phyloP scores from a whole-genome alignment of 1,284 basidiomycete species.

The Tilletia indica region DNA sequence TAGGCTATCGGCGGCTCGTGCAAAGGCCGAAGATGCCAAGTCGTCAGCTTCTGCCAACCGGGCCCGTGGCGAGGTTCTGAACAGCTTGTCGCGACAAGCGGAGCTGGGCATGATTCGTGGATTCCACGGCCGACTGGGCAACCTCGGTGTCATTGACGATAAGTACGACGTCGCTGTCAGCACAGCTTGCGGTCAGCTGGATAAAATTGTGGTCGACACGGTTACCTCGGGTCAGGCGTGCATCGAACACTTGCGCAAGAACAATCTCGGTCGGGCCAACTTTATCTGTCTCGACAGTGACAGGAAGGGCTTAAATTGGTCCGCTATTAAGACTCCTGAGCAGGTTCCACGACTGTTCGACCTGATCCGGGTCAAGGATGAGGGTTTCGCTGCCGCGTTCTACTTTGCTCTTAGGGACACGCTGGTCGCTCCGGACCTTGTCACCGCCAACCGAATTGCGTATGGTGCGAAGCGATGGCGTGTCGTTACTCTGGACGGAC shows the following conservation, averaged over 20 bases:
- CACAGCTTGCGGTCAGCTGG: slow-evolving; percentile 79
- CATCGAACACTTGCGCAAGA: no score
- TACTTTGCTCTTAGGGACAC: slow-evolving; percentile 83
- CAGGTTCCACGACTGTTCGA: slow-evolving; percentile 89
- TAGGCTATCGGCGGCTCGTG: slow-evolving; percentile 67
- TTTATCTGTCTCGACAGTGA: slow-evolving; percentile 91
- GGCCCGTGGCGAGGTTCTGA: slow-evolving; percentile 81
- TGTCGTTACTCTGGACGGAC: slow-evolving; percentile 89
- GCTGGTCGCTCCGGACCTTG: slow-evolving; percentile 83
- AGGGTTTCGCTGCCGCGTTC: slow-evolving; percentile 80
- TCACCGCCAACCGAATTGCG: slow-evolving; percentile 91
- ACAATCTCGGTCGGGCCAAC: no score
- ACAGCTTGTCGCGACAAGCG: slow-evolving; percentile 64
- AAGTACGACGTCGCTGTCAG: slow-evolving; percentile 95
- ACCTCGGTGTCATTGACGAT: slow-evolving; percentile 88
- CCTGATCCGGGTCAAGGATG: slow-evolving; percentile 84
- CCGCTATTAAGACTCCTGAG: slow-evolving; percentile 70
- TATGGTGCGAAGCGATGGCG: slow-evolving; percentile 80
- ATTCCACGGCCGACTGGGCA: slow-evolving; percentile 81
- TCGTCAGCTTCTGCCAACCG: slow-evolving; percentile 80
- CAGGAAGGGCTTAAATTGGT: slow-evolving; percentile 43
- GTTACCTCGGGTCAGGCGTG: no score
- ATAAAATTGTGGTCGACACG: no score
- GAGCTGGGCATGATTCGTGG: slow-evolving; percentile 28
- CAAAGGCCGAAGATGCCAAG: slow-evolving; percentile 81